Conservation (phyloP, 495 filamentous ascomycete species). For the Choiromyces venosus region DNA sequence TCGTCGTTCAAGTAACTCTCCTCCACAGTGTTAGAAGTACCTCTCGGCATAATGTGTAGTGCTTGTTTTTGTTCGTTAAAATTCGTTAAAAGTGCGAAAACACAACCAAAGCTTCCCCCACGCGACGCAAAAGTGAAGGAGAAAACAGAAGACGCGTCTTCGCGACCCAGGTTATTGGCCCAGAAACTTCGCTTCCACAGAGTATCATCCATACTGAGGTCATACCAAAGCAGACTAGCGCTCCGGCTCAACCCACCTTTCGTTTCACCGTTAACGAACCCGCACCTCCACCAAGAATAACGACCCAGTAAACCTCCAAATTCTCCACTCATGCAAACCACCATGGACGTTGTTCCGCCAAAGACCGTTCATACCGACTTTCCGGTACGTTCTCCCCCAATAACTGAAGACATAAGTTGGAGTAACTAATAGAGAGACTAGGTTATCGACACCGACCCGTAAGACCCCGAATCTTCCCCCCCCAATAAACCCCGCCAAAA, state of each 20-base stretch:
- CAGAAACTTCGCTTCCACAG: slow-evolving; percentile 6
- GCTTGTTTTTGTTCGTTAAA: neutral
- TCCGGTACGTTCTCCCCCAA: slow-evolving; percentile 56
- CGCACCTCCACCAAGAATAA: slow-evolving; percentile 15
- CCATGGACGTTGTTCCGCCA: slow-evolving; percentile 55
- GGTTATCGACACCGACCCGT: slow-evolving; percentile 99
- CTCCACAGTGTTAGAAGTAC: slow-evolving; percentile 21
- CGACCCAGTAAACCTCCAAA: slow-evolving; percentile 15
- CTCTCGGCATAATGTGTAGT: slow-evolving; percentile 18
- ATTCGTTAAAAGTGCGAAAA: neutral
- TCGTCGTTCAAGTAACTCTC: slow-evolving; percentile 49
- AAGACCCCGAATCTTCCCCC: slow-evolving; percentile 45
- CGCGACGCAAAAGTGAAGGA: slow-evolving; percentile 13
- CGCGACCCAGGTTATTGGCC: neutral
- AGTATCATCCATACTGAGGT: slow-evolving; percentile 11
- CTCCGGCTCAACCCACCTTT: slow-evolving; percentile 13
- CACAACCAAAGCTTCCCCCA: neutral
- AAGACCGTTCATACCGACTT: slow-evolving; percentile 70
- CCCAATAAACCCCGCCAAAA: neutral
- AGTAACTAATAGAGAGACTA: slow-evolving; percentile 44
- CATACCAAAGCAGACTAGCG: slow-evolving; percentile 22
- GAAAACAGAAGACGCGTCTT: slow-evolving; percentile 37
- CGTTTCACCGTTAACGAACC: slow-evolving; percentile 19
- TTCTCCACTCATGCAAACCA: slow-evolving; percentile 11
- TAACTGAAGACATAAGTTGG: slow-evolving; percentile 18